Evolutionary conservation across 1,139 yeast species (phyloP).

Genomic region (Blastobotrys aristatus): DNA sequence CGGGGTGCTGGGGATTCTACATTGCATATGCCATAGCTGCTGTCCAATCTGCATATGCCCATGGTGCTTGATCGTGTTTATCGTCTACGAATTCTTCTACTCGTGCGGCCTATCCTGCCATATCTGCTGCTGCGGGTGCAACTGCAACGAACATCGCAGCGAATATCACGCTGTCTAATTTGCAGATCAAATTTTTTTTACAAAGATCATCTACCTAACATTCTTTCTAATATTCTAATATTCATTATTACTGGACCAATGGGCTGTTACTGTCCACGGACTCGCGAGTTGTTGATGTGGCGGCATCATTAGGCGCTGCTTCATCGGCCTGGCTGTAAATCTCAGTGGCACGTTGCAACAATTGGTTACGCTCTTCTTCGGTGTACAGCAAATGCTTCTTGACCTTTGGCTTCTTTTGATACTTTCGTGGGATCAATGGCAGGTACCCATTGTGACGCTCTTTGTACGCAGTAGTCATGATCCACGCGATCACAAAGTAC

Average conservation of each 20-base stretch:
- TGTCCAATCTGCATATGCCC: constrained; percentile 2
- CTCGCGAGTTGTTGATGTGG: constrained; percentile 12
- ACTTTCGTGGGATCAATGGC: constrained; percentile 37
- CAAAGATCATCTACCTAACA: too few relatives aligned
- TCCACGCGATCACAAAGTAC: constrained; percentile 52
- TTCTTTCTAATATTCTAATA: too few relatives aligned
- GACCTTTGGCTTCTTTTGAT: constrained; percentile 18
- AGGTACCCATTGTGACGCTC: constrained; percentile 53
- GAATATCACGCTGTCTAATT: neutral
- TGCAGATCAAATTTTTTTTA: too few relatives aligned
- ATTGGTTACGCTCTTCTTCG: constrained; percentile 19
- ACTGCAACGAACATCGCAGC: neutral
- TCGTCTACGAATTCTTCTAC: neutral
- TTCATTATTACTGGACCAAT: constrained; percentile 16
- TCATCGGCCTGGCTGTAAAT: constrained; percentile 16
- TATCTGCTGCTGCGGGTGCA: neutral
- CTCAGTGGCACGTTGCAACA: constrained; percentile 21
- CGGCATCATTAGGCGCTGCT: neutral
- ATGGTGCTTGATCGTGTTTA: neutral
- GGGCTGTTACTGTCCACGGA: constrained; percentile 26
- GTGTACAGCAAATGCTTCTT: constrained; percentile 8
- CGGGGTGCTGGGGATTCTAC: neutral
- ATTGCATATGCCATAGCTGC: neutral
- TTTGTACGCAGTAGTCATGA: constrained; percentile 62
- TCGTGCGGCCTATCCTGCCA: neutral